Base-by-base conservation (phyloP, 352 stramenopile genomes). In the Pythium sukuiense region DNA sequence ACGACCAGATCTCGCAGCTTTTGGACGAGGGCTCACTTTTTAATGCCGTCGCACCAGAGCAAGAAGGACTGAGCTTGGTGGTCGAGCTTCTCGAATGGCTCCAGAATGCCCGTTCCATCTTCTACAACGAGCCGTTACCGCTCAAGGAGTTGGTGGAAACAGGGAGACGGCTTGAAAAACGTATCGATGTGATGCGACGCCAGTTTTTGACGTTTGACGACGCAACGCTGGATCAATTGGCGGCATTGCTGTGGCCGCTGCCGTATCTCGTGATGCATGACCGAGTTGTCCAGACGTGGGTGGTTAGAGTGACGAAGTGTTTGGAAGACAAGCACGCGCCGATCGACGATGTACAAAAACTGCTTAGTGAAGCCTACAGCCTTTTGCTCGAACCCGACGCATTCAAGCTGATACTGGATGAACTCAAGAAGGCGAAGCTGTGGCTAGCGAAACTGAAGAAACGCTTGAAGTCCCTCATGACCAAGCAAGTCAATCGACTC, bases 391-490 rank as follows among this genome's bases (percentile, higher is more conserved):
- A 95, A 49, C 79, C 87, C n/a, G 82, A 88, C 2, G 76, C 85
- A 0, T 89, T 95, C 57, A 88, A 90, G 41, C 60, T 87, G 49
- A 76, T 96, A 18, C 76, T 92, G 72, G 81, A 93, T 33, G 88
- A 96, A 70, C 72, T 89, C 9, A 93, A 88, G 68, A 88, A 88
- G 45, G 82, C 82, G 0, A 92, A 90, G 24, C 56, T 86, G 35
- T 96, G 88, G 88, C 79, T 96, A 0, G 76, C 79, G 0, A 96
- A 96, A 69, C 57, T 93, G 13, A 95, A 94, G 62, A 96, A 96
- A 62, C 79, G 84, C 18, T 61, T 93, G 30, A 89, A 88, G 37
- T 72, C 75, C 45, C 57, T 92, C n/a, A 82, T 89, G 56, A 83
- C 76, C 8, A 94, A 93, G 58, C 73, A 85, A 30, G 67, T 85